Conservation (phyloP, 1,139 yeast genomes). For the Saccharomyces hybrid region DNA sequence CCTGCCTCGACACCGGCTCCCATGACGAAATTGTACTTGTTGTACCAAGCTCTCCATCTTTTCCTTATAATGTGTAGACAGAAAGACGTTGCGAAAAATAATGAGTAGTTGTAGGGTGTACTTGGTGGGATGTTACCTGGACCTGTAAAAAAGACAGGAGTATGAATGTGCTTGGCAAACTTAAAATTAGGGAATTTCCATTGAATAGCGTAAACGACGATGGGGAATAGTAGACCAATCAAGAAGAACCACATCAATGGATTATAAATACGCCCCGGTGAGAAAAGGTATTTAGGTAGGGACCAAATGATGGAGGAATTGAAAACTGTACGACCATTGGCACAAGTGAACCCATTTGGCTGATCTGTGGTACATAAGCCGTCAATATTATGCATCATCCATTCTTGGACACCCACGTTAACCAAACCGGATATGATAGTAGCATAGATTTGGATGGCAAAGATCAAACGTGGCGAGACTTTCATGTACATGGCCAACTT, state of each 20-base stretch:
- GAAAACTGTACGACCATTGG: conserved; percentile 35
- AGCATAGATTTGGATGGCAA: conserved; percentile 41
- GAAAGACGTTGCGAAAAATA: conserved; percentile 41
- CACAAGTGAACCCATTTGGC: conserved; percentile 35
- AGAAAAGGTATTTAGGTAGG: conserved; percentile 38
- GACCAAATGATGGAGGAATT: conserved; percentile 48
- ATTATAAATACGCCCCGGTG: conserved; percentile 37
- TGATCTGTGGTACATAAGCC: conserved; percentile 38
- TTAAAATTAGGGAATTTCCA: conserved; percentile 34
- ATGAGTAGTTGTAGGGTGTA: conserved; percentile 45
- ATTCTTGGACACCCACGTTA: conserved; percentile 35
- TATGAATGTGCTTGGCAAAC: conserved; percentile 29
- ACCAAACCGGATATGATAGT: conserved; percentile 36
- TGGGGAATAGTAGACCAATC: conserved; percentile 33
- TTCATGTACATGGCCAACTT: conserved; percentile 51
- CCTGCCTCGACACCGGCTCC: conserved; percentile 56
- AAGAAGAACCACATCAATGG: conserved; percentile 35
- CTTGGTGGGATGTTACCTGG: conserved; percentile 37
- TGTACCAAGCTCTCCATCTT: conserved; percentile 35
- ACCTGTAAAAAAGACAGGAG: conserved; percentile 37
- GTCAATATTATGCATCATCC: conserved; percentile 32
- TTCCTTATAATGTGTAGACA: conserved; percentile 27
- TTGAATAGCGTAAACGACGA: conserved; percentile 28
- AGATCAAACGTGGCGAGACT: conserved; percentile 40
- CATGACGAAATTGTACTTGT: conserved; percentile 35